Conservation (phyloP, 202 grass and related monocot species). For the Eragrostis tef region DNA sequence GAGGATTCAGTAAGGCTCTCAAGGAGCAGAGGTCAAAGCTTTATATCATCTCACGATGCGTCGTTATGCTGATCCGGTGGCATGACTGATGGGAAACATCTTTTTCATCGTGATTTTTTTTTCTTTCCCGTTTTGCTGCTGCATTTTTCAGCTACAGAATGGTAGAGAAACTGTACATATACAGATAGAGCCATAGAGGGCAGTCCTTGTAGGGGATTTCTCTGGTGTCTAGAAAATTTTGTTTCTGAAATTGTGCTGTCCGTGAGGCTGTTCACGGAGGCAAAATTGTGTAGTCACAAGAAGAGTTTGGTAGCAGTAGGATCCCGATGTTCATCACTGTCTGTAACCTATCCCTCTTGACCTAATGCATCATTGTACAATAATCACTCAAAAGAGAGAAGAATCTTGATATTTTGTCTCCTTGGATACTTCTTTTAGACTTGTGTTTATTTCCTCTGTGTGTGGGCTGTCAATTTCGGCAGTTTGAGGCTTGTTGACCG, state of each 20-base stretch:
- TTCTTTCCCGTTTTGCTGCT: neutral
- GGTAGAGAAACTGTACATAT: slow-evolving; percentile 24
- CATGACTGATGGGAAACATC: slow-evolving; percentile 41
- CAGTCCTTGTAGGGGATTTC: neutral
- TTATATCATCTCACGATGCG: slow-evolving; percentile 49
- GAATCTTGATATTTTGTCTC: neutral
- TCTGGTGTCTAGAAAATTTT: no score
- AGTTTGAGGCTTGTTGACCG: neutral
- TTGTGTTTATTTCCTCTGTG: neutral
- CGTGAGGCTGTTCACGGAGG: neutral
- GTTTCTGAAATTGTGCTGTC: neutral
- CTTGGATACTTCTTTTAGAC: neutral
- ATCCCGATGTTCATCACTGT: neutral
- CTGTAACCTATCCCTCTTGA: neutral
- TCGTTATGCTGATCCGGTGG: slow-evolving; percentile 54
- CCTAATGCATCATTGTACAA: neutral
- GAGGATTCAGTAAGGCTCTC: slow-evolving; percentile 44
- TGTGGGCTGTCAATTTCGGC: neutral
- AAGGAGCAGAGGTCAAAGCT: slow-evolving; percentile 55
- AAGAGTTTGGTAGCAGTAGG: neutral
- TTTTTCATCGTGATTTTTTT: neutral
- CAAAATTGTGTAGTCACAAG: neutral
- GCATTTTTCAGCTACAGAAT: slow-evolving; percentile 29
- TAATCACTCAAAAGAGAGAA: neutral
- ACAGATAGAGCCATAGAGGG: neutral